Base-by-base conservation (phyloP, 805 yeast genomes). In the Metschnikowia kunwiensis region DNA sequence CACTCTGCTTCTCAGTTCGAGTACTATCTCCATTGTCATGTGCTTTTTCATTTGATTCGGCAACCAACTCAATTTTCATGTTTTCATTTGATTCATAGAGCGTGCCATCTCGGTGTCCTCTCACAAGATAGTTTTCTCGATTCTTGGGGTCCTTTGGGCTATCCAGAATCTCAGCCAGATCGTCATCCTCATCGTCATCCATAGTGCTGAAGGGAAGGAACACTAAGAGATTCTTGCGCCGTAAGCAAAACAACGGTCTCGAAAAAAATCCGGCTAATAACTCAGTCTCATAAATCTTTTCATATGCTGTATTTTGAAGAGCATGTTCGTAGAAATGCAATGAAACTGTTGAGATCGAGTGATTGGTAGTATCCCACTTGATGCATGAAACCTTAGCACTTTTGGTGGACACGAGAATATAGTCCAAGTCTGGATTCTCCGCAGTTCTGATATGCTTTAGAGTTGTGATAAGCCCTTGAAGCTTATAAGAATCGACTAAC, bases 311-410 rank as follows among this genome's bases (percentile, higher is more conserved):
- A 22, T 70, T 65, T 27, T 72, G 72, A 33, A 87, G 65, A 17
- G 77, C 76, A 28, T 77, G 75, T 50, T 91, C 97, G 58, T 89
- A 93, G 55, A 75, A 87, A 61, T 93, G 98, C 34, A 93, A 64
- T 33, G 95, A 84, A 1, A 78, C 72, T 0, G 96, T 86, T 17
- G 73, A 66, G n/a, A 91, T 66, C 1, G 73, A 50, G 45, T 77
- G 68, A n/a, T 50, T 54, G 4, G 52, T 58, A 4, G 60, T 57
- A 50, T 87, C 82, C 86, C 95, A 93, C 37, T 72, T 70, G 19
- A 91, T 60, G 12, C 89, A 60, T 0, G 94, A 84, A 25, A 88
- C 51, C 55, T 91, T 91, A 20, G 96, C 96, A 34, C 65, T 65
- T 41, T 78, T 75, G 8, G 94, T 83, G 10, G 85, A 63, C 3